Evolutionary conservation across 2,329 filamentous ascomycete species (phyloP).

Genomic region (Aspergillus ustus): DNA sequence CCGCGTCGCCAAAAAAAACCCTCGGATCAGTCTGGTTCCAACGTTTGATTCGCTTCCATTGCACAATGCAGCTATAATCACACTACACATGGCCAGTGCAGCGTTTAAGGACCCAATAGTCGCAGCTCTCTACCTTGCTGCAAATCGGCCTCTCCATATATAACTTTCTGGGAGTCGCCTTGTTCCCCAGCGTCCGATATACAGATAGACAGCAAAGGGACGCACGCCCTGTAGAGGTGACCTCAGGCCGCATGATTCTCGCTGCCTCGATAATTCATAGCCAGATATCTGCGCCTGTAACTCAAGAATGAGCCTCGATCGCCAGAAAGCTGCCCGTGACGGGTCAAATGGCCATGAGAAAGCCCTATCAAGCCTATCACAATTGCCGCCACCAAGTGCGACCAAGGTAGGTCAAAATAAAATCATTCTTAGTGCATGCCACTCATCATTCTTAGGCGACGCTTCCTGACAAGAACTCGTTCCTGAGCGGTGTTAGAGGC

Average conservation of each 20-base stretch:
- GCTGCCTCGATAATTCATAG: neutral
- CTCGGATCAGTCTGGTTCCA: neutral
- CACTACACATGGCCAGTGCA: constrained; percentile 10
- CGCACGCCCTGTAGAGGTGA: neutral
- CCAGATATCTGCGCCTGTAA: neutral
- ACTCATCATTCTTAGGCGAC: constrained; percentile 25
- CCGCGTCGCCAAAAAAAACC: neutral
- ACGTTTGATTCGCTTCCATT: neutral
- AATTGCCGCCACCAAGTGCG: constrained; percentile 26
- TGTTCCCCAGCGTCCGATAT: neutral
- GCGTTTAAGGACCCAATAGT: neutral
- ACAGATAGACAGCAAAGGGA: neutral
- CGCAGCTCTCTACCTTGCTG: neutral
- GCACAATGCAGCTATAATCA: constrained; percentile 11
- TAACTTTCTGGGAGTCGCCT: neutral
- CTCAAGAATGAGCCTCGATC: constrained; percentile 42
- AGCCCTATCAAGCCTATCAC: constrained; percentile 27
- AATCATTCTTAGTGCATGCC: neutral
- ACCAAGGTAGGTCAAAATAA: constrained; percentile 28
- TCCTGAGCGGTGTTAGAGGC: constrained; percentile 33
- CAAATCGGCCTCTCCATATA: constrained; percentile 2
- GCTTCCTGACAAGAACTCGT: constrained; percentile 19
- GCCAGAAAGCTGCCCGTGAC: constrained; percentile 31
- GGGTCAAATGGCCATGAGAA: constrained; percentile 26
- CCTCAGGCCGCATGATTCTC: constrained; percentile 3